Conservation (phyloP, 1,284 basidiomycete species). For the Ganoderma sinense region DNA sequence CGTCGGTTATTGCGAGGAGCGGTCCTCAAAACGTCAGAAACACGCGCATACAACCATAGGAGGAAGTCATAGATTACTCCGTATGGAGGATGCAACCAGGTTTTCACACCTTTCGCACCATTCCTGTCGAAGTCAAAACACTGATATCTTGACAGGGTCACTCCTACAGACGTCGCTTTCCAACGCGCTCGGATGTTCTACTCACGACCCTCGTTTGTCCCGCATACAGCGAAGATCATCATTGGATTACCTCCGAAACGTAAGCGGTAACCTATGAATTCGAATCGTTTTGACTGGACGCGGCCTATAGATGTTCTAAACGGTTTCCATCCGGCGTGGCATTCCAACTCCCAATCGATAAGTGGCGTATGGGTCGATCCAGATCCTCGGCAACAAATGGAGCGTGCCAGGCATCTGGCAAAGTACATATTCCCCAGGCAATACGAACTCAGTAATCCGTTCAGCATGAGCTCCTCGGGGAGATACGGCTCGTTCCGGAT, state of each 20-base stretch:
- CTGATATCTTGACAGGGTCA: slow-evolving; percentile 36
- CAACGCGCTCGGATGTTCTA: slow-evolving; percentile 73
- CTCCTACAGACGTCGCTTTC: slow-evolving; percentile 63
- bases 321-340: slow-evolving; percentile 53
- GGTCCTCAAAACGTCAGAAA: slow-evolving; percentile 27
- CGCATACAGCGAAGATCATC: slow-evolving; percentile 52
- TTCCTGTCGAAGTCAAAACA: background rate
- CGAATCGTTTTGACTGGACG: background rate
- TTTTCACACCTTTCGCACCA: background rate
- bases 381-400: slow-evolving; percentile 52
- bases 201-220: slow-evolving; percentile 60
- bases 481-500: slow-evolving; percentile 33
- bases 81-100: background rate
- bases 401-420: slow-evolving; percentile 66
- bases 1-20: slow-evolving; percentile 21
- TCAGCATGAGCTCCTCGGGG: slow-evolving; percentile 35
- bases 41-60: background rate
- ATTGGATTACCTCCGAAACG: slow-evolving; percentile 77
- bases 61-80: background rate
- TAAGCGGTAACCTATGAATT: slow-evolving; percentile 40
- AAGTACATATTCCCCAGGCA: slow-evolving; percentile 89
- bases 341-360: slow-evolving; percentile 35
- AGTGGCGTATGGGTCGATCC: slow-evolving; percentile 45
- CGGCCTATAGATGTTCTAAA: slow-evolving; percentile 66
- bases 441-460: slow-evolving; percentile 72